These are phyloP conservation scores for Rhodomyrtus psidioides DNA, from an alignment of 441 rosid species.

Conservation along the genomic window DNA sequence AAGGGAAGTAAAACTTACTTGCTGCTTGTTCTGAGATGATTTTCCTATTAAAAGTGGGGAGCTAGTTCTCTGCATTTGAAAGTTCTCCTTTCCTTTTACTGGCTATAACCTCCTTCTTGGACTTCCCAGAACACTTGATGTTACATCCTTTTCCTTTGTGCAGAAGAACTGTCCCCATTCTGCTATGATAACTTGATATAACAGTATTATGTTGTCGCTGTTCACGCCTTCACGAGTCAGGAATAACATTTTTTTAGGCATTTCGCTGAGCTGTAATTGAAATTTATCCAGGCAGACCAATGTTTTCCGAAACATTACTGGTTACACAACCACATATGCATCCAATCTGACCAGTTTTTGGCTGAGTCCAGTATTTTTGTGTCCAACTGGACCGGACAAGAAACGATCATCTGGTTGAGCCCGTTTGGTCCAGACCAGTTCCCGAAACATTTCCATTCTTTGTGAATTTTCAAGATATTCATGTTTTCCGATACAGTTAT, in stretches of 20 bases:
- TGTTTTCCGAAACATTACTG: background rate
- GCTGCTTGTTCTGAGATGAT: background rate
- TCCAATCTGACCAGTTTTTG: background rate
- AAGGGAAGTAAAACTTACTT: background rate
- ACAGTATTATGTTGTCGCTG: background rate
- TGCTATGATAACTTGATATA: background rate
- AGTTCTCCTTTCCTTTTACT: background rate
- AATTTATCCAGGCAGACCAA: background rate
- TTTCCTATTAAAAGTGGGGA: background rate
- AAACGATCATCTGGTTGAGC: background rate
- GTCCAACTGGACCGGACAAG: background rate
- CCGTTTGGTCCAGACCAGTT: background rate
- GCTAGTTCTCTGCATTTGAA: background rate
- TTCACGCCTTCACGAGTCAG: background rate
- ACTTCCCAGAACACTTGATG: background rate
- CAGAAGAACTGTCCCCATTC: background rate
- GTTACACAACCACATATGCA: background rate
- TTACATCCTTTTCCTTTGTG: background rate
- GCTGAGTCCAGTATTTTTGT: background rate
- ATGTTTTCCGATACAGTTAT: background rate
- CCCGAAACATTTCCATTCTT: background rate
- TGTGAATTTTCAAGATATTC: background rate
- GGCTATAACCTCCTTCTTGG: background rate
- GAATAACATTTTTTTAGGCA: background rate
- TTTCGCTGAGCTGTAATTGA: background rate